Evolutionary conservation across 2,329 filamentous ascomycete genomes (phyloP), one percentile per base, ranked within the genome.

Genomic region (Coniochaeta prunicola): DNA sequence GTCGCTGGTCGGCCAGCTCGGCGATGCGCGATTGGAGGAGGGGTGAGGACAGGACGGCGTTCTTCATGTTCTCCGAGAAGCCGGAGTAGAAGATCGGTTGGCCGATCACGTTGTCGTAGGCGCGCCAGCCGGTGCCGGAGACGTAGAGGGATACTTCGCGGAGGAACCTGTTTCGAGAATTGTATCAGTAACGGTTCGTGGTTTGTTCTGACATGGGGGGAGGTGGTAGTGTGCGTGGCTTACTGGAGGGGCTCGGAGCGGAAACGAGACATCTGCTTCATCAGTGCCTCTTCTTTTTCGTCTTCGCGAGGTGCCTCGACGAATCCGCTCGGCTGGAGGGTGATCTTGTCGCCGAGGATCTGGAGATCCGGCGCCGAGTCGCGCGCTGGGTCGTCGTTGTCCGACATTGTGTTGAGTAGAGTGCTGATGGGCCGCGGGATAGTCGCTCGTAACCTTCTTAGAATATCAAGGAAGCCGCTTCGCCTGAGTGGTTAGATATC

Each of bases 131-230:
- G 56, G 90, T 89, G 58, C 94, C 94, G 13, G 91, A 93, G 63
- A 97, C 89, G 74, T 97, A 92, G 34, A 96, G 81, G 53, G 90
- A 94, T 34, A 99, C 88, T 77, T 99, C 94, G 65, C 92, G 91
- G 31, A 97, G 84, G 71, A 97, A 97, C 63, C 92, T 88, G 76
- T 56, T 57, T 53, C 24, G 59, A 56, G 33, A 60, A n/a, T 56
- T 50, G 57, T 58, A 56, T 33, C 53, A 56, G 26, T 55, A 57
- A 24, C 56, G 53, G 13, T 4, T 21, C 13, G 4, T 21, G 56
- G 48, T 17, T 55, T 53, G 42, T 36, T 3, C 31, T 33, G 34
- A 6, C 28, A 55, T 30, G 67, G 61, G 28, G 34, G 19, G 58
- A 17, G 21, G 40, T 3, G 53, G 57, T 21, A 17, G 33, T 53